Base-by-base conservation (phyloP, 805 yeast genomes). In the Suhomyces vadensis region DNA sequence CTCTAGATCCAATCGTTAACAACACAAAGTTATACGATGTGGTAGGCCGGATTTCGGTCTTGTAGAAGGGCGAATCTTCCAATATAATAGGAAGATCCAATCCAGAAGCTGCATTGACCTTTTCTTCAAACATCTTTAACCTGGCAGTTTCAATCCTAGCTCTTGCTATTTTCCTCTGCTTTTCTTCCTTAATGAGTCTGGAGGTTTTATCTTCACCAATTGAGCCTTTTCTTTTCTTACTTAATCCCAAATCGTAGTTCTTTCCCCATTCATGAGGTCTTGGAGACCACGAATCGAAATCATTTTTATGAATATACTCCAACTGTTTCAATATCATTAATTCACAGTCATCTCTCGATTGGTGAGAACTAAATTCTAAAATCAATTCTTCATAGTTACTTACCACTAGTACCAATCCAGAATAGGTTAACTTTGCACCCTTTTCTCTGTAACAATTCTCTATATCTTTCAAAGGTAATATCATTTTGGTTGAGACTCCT, bases 1-100 rank as follows among this genome's bases (percentile, higher is more conserved):
- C 98, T 46, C 98, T 75, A 0, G 97, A 89, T 0, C 98, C 98
- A 55, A 92, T 92, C 0, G 97, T 92, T 46, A 92, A 64, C 38
- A 89, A 67, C 0, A 86, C 83, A 56, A 91, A 77, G 22, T 74
- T 76, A 53, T 75, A 77, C 2, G 80, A 64, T 40, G 78, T 73
- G 1, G 72, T 58, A 0, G 95, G 86, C 44, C 69, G 73, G 24
- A 80, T 65, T 37, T 66, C 75, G 0, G 79, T 77, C 37, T 74
- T 70, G 46, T 71, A 62, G 47, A 72, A 68, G 0, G 87, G 87
- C 38, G 80, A 78, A 39, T 82, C 85, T 53, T 83, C 90, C 39
- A 85, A 63, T 19, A 86, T 75, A 9, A 87, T 71, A 0, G 94
- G 94, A 16, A 85, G 73, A 50, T 82, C 82, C 25, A 79, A 61